Evolutionary conservation across 139 green algal genomes (phyloP), one percentile per base, ranked within the genome.

Genomic region (Coccomyxa sp.): DNA sequence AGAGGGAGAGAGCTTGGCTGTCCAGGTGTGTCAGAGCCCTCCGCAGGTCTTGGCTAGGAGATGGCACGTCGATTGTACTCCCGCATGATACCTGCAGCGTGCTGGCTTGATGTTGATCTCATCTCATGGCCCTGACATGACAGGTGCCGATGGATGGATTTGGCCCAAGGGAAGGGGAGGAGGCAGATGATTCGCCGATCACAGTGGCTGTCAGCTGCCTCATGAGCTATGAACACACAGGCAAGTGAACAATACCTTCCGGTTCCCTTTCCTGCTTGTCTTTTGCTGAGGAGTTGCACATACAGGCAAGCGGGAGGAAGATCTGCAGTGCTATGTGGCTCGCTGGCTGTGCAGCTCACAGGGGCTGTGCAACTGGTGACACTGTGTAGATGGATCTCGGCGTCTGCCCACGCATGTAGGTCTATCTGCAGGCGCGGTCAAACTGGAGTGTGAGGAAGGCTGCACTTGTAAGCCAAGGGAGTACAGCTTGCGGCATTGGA

Each of bases 141-240:
- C 50, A 64, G 50, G 50, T 64, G 50, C 50, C 50, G 22, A 64
- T 22, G 5, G 50, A 64, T 18, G 50, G 50, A 64, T 64, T 64
- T 64, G 50, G 22, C 18, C 50, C 50, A 22, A 22, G 22, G 50
- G 50, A 64, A 22, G 50, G 50, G 50, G 50, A 64, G 27, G 18
- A 18, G 50, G 27, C 27, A 64, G 50, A 64, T 64, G 50, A 64
- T 22, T 64, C 50, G 50, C 50, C 50, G 50, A 18, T 64, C 50
- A 64, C 50, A 1, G 27, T 64, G 18, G 50, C 18, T 64, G 50
- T 64, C 18, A 64, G 50, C 50, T 64, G 50, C 50, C 50, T 64
- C 50, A 64, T 64, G 50, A 64, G 50, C 50, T 64, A 64, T 64
- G 50, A 64, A 22, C 50, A 64, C 50, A 64, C 50, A 64, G 50